A percentile compares a stretch with the other conserved stretches of the same genome.
phyloP scores from a whole-genome alignment of 108 stramenopile genomes.

The Nannochloropsis gaditana region DNA sequence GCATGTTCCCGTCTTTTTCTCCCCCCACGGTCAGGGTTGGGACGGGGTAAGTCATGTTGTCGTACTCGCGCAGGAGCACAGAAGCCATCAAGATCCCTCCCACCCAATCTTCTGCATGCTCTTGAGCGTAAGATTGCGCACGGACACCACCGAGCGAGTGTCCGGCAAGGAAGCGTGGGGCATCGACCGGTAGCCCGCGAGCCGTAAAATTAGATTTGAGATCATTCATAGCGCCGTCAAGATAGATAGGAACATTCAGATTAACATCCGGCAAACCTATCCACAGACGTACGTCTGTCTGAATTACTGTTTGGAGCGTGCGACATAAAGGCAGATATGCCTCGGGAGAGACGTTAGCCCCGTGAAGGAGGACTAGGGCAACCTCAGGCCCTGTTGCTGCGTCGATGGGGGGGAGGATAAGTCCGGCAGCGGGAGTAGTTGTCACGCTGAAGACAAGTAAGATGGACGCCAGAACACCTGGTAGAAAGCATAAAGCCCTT shows the following conservation, averaged over 20 bases:
- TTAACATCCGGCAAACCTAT: neutral
- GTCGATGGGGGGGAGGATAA: neutral
- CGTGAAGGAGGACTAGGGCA: conserved; percentile 9
- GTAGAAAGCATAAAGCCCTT: too few relatives aligned
- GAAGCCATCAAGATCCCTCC: neutral
- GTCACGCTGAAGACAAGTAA: neutral
- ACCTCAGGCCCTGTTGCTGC: neutral
- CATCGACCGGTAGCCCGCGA: neutral
- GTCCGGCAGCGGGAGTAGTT: neutral
- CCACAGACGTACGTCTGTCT: neutral
- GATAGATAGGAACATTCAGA: neutral
- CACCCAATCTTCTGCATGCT: neutral
- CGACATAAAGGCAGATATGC: neutral
- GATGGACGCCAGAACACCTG: neutral
- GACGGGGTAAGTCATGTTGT: conserved; percentile 4
- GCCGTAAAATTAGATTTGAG: neutral
- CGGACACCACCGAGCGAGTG: neutral
- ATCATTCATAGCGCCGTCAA: neutral
- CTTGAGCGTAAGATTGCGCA: neutral
- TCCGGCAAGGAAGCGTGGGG: neutral
- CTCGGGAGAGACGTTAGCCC: neutral
- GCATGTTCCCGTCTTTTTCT: conserved; percentile 12
- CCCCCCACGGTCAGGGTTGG: conserved; percentile 20
- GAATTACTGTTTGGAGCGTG: neutral
- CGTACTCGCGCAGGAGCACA: neutral